These are phyloP conservation scores for Coix lacrymajobi DNA, from an alignment of 176 grass and related monocot genomes.

Conservation along the genomic window DNA sequence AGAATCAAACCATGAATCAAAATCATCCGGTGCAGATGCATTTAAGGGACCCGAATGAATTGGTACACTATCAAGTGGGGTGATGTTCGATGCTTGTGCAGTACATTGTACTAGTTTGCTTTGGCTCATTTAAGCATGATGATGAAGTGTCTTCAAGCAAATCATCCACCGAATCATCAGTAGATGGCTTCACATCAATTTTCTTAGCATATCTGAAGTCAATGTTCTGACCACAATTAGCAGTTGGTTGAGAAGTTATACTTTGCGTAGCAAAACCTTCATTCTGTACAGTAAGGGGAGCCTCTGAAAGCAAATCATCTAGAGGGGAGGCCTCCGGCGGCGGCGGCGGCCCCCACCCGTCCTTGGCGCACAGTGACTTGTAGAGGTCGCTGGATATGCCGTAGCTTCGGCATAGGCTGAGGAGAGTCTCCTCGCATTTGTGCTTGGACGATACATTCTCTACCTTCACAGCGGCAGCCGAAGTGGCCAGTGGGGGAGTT, in stretches of 20 bases:
- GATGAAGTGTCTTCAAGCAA: conserved; percentile 31
- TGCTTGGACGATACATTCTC: too few relatives aligned
- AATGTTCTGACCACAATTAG: not conserved
- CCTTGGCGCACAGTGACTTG: too few relatives aligned
- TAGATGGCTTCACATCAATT: conserved; percentile 1
- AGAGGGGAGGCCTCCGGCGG: not conserved
- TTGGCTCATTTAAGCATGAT: conserved; percentile 32
- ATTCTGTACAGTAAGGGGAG: conserved; percentile 20
- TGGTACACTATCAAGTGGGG: not conserved
- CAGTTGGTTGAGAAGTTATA: conserved; percentile 2
- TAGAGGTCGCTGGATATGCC: too few relatives aligned
- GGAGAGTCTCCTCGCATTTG: too few relatives aligned
- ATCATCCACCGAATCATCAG: conserved; percentile 48
- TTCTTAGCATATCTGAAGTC: conserved; percentile 4
- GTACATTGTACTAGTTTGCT: not conserved
- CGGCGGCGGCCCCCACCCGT: too few relatives aligned
- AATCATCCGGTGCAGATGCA: conserved; percentile 39
- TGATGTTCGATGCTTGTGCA: not conserved
- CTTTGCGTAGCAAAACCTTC: conserved; percentile 6
- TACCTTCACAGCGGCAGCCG: too few relatives aligned
- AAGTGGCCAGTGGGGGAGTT: too few relatives aligned
- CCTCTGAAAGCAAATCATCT: conserved; percentile 65
- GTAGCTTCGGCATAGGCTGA: too few relatives aligned
- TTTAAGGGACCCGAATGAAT: conserved; percentile 25
- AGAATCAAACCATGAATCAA: conserved; percentile 87